phyloP scores from a whole-genome alignment of 495 filamentous ascomycete species.

The Tricharina praecox region DNA sequence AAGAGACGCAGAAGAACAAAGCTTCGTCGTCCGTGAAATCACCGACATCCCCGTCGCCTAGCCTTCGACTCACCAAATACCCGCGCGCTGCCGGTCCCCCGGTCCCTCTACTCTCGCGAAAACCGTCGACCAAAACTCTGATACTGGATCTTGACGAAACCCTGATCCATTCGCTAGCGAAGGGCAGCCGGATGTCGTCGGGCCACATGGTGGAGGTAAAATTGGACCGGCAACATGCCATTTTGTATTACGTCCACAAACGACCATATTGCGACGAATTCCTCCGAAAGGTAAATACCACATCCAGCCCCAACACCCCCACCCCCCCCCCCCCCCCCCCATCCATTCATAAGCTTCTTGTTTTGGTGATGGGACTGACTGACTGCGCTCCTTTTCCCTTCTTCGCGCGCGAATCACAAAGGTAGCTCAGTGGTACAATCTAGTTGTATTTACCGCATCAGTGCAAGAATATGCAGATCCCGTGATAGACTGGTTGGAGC shows the following conservation, averaged over 20 bases:
- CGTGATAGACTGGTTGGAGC: conserved; percentile 96
- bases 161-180: conserved; percentile 89
- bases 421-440: conserved; percentile 93
- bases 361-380: no score
- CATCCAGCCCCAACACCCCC: no score
- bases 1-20: conserved; percentile 46
- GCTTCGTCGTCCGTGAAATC: conserved; percentile 62
- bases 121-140: conserved; percentile 49
- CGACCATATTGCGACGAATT: conserved; percentile 95
- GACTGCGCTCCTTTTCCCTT: no score
- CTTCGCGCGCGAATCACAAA: no score
- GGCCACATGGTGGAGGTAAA: conserved; percentile 99
- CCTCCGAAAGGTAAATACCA: conserved; percentile 50
- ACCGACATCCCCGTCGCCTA: conserved; percentile 65
- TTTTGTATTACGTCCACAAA: conserved; percentile 97
- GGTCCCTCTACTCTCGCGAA: conserved; percentile 64
- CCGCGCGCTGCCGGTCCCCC: conserved; percentile 78
- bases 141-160: conserved; percentile 95
- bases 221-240: conserved; percentile 82
- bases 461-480: conserved; percentile 98
- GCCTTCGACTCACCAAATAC: conserved; percentile 59
- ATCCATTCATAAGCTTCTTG: no score
- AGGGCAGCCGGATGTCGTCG: conserved; percentile 85
- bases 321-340: no score
- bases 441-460: conserved; percentile 91